These are phyloP conservation scores for Sporothrix phasma DNA, from an alignment of 2,329 filamentous ascomycete genomes.

Conservation along the genomic window DNA sequence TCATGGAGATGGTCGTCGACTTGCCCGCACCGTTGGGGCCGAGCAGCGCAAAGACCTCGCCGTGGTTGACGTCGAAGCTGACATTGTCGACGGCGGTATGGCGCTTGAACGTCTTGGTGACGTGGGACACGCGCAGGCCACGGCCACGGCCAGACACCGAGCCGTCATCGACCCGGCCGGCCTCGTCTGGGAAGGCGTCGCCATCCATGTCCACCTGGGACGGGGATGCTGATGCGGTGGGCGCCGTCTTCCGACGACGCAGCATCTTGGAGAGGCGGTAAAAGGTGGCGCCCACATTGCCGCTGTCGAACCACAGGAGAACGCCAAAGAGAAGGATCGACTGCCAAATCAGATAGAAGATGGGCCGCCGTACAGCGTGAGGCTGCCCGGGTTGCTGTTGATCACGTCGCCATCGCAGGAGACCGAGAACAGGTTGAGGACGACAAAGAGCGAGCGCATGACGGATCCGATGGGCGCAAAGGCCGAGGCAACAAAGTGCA, in stretches of 20 bases:
- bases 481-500: slow-evolving; percentile 64
- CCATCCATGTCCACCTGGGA: slow-evolving; percentile 18
- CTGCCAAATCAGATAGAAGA: slow-evolving; percentile 72
- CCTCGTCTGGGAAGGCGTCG: slow-evolving; percentile 37
- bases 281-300: slow-evolving; percentile 47
- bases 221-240: background rate
- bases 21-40: slow-evolving; percentile 91
- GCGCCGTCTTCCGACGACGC: slow-evolving; percentile 1
- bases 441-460: slow-evolving; percentile 62
- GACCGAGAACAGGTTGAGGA: slow-evolving; percentile 74
- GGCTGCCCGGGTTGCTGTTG: slow-evolving; percentile 56
- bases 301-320: slow-evolving; percentile 72
- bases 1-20: slow-evolving; percentile 77
- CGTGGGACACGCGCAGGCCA: slow-evolving; percentile 66
- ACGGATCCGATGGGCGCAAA: slow-evolving; percentile 71
- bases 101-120: slow-evolving; percentile 69
- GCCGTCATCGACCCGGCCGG: slow-evolving; percentile 54
- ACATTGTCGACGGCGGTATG: slow-evolving; percentile 80
- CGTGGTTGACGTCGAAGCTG: slow-evolving; percentile 67
- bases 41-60: slow-evolving; percentile 79
- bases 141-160: slow-evolving; percentile 59
- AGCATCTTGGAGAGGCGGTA: slow-evolving; percentile 19
- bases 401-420: slow-evolving; percentile 58
- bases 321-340: slow-evolving; percentile 58
- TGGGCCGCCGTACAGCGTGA: slow-evolving; percentile 71